These are phyloP conservation scores for Pyrus communis DNA, from an alignment of 306 rosid species.

Conservation along the genomic window DNA sequence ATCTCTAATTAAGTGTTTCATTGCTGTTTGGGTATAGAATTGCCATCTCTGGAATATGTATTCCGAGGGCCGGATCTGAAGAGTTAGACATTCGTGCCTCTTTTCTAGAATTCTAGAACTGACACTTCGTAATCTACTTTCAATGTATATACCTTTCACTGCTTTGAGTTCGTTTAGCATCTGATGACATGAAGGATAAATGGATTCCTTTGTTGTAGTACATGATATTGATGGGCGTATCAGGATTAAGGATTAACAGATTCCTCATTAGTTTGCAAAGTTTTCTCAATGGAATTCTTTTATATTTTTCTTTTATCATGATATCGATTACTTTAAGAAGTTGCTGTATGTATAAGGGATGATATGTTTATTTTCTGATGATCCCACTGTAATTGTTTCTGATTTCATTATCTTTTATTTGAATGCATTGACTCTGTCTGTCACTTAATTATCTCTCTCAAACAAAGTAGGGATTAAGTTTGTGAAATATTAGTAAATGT, in stretches of 20 bases:
- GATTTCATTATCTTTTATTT: not conserved
- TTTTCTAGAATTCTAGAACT: constrained; percentile 28
- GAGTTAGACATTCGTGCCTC: constrained; percentile 34
- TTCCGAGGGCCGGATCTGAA: constrained; percentile 27
- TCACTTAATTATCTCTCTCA: not conserved
- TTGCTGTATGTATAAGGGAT: not conserved
- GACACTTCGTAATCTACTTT: not conserved
- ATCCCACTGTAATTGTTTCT: not conserved
- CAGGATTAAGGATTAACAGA: not conserved
- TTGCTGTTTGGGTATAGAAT: constrained; percentile 30
- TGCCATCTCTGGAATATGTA: constrained; percentile 28
- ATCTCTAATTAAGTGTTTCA: constrained; percentile 20
- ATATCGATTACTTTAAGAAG: not conserved
- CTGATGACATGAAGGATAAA: not conserved
- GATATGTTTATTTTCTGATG: not conserved
- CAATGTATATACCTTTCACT: not conserved
- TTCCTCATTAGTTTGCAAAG: not conserved
- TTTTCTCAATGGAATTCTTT: not conserved
- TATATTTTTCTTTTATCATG: not conserved
- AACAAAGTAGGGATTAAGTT: not conserved
- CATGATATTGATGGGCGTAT: not conserved
- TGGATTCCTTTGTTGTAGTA: not conserved
- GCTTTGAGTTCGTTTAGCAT: not conserved
- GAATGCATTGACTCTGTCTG: not conserved
- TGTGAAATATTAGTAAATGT: not conserved